Evolutionary conservation across 2,329 filamentous ascomycete species (phyloP).

Genomic region (Claviceps humidiphila): DNA sequence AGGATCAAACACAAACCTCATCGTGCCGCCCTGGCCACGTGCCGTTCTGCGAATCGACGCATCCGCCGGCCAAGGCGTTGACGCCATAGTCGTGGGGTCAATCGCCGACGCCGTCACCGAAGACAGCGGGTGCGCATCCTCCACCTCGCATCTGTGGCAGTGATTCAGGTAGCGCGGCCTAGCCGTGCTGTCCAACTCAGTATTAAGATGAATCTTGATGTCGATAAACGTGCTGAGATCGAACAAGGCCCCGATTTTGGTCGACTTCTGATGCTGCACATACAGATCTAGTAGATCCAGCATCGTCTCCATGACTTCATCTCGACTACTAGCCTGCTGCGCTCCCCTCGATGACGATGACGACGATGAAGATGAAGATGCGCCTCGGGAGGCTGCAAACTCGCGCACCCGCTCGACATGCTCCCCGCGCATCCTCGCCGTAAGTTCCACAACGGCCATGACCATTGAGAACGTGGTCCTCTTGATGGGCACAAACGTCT

Average conservation of each 20-base stretch:
- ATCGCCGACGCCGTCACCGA: constrained; percentile 13
- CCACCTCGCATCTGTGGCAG: constrained; percentile 38
- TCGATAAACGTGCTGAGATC: constrained; percentile 69
- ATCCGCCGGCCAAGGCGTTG: constrained; percentile 24
- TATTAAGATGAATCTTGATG: constrained; percentile 76
- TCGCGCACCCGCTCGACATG: constrained; percentile 36
- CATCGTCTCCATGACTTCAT: constrained; percentile 58
- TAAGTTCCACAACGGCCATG: constrained; percentile 68
- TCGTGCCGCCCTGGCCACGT: constrained; percentile 53
- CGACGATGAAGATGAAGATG: neutral
- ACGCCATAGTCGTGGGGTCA: constrained; percentile 15
- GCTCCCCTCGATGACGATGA: neutral
- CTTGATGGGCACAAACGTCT: constrained; percentile 86
- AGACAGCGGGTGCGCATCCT: constrained; percentile 19
- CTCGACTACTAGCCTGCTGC: constrained; percentile 29
- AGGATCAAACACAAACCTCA: constrained; percentile 80
- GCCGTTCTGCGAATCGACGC: constrained; percentile 18
- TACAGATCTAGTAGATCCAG: constrained; percentile 88
- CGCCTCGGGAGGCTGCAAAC: constrained; percentile 31
- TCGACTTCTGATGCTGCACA: constrained; percentile 65
- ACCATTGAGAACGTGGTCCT: constrained; percentile 78
- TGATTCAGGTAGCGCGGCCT: constrained; percentile 51
- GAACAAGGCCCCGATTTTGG: constrained; percentile 59
- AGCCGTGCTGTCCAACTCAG: constrained; percentile 54
- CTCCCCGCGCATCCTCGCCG: constrained; percentile 51